Evolutionary conservation across 495 filamentous ascomycete genomes (phyloP).

Genomic region (Xylaria grammica): DNA sequence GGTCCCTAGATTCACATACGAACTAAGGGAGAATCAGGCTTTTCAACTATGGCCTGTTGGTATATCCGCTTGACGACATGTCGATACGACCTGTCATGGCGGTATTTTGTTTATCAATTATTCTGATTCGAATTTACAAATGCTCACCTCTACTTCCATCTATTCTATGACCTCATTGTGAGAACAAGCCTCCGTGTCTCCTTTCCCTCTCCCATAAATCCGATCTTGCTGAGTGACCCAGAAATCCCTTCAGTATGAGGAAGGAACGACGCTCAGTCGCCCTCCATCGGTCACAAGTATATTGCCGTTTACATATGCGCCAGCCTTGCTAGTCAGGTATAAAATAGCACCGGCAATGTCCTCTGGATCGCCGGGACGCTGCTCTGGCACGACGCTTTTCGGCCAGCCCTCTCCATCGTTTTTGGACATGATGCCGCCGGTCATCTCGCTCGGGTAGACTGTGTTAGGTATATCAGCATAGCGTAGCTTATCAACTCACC

Average conservation of each 20-base stretch:
- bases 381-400: constrained; percentile 49
- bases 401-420: constrained; percentile 42
- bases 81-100: too few relatives aligned
- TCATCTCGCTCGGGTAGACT: constrained; percentile 62
- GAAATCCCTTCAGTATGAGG: constrained; percentile 43
- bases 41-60: too few relatives aligned
- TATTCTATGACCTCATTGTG: too few relatives aligned
- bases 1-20: too few relatives aligned
- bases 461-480: background rate
- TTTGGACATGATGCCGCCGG: constrained; percentile 31
- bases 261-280: constrained; percentile 46
- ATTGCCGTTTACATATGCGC: constrained; percentile 58
- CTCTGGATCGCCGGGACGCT: constrained; percentile 52
- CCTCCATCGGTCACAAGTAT: constrained; percentile 60
- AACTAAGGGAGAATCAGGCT: too few relatives aligned
- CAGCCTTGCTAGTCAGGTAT: constrained; percentile 56
- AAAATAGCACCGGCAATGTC: constrained; percentile 58
- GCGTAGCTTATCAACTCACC: background rate
- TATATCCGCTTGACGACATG: too few relatives aligned
- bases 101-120: too few relatives aligned
- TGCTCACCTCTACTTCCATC: too few relatives aligned
- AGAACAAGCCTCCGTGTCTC: too few relatives aligned
- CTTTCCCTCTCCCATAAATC: too few relatives aligned
- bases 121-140: too few relatives aligned
- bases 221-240: background rate